Evolutionary conservation across 2,329 filamentous ascomycete species (phyloP).

Genomic region (Paraphoma sp.): DNA sequence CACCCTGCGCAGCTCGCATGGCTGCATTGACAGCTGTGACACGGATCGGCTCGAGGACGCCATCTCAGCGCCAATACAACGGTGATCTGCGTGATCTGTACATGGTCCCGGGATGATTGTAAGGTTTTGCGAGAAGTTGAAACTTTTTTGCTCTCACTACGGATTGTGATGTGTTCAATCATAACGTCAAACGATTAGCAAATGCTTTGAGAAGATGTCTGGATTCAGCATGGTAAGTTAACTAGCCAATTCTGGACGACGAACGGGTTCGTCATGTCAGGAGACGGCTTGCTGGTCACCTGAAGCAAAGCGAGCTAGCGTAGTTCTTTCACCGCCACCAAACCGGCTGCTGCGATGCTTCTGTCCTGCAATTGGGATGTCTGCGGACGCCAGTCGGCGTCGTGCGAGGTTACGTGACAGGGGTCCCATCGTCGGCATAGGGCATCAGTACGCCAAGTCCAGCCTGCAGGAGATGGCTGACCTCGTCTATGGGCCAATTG

Average conservation of each 20-base stretch:
- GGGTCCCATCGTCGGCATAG: conserved; percentile 19
- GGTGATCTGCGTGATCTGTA: conserved; percentile 7
- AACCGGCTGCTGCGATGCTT: conserved; percentile 6
- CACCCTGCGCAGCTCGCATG: conserved; percentile 39
- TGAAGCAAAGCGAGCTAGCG: conserved; percentile 22
- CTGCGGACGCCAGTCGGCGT: conserved; percentile 24
- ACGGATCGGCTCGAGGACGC: conserved; percentile 35
- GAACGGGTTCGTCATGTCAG: conserved; percentile 11
- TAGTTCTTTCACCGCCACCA: conserved; percentile 30
- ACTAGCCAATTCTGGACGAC: neutral
- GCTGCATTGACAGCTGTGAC: conserved; percentile 42
- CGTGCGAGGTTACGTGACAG: conserved; percentile 32
- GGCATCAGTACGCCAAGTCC: conserved; percentile 28
- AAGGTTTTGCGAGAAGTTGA: neutral
- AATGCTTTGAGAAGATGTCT: neutral
- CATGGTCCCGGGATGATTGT: neutral
- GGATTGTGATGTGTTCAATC: neutral
- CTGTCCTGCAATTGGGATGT: conserved; percentile 27
- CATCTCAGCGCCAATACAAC: conserved; percentile 22
- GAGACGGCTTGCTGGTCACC: conserved; percentile 28
- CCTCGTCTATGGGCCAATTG: conserved; percentile 37
- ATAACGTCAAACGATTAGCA: neutral
- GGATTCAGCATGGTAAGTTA: neutral
- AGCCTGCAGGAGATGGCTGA: conserved; percentile 28
- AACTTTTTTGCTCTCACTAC: neutral